These are phyloP conservation scores for Discostella stelligera DNA, from an alignment of 352 stramenopile genomes.

Conservation along the genomic window DNA sequence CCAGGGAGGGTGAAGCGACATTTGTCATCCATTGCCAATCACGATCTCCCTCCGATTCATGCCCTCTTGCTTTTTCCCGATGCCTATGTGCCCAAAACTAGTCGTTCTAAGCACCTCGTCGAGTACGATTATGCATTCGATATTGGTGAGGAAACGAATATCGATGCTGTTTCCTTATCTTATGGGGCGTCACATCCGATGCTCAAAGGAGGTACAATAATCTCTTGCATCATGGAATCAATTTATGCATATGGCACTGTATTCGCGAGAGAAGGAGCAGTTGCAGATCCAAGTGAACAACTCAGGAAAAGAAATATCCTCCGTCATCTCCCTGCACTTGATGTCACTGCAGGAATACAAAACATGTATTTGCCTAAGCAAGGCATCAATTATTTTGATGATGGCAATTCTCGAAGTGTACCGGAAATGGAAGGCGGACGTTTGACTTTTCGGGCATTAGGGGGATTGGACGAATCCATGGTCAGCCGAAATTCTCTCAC, in stretches of 20 bases:
- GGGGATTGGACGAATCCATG: slow-evolving; percentile 59
- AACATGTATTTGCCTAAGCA: slow-evolving; percentile 77
- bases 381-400: slow-evolving; percentile 75
- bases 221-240: slow-evolving; percentile 78
- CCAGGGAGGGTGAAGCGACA: slow-evolving; percentile 19
- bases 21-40: slow-evolving; percentile 29
- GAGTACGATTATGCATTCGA: slow-evolving; percentile 82
- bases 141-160: slow-evolving; percentile 64
- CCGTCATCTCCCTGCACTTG: slow-evolving; percentile 74
- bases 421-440: slow-evolving; percentile 73
- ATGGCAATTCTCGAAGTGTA: slow-evolving; percentile 75
- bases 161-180: slow-evolving; percentile 78
- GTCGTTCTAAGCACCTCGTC: slow-evolving; percentile 58
- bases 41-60: slow-evolving; percentile 61
- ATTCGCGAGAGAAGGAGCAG: slow-evolving; percentile 66
- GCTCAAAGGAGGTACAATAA: slow-evolving; percentile 78
- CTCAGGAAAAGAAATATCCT: slow-evolving; percentile 78
- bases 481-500: slow-evolving; percentile 18
- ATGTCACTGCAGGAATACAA: slow-evolving; percentile 76
- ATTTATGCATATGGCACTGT: slow-evolving; percentile 79
- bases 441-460: slow-evolving; percentile 67
- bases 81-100: slow-evolving; percentile 47
- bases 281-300: slow-evolving; percentile 69
- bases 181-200: slow-evolving; percentile 79
- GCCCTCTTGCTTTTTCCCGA: slow-evolving; percentile 75